These are phyloP conservation scores for Solanum rostratum DNA, from an alignment of 257 asterid species.

Conservation along the genomic window DNA sequence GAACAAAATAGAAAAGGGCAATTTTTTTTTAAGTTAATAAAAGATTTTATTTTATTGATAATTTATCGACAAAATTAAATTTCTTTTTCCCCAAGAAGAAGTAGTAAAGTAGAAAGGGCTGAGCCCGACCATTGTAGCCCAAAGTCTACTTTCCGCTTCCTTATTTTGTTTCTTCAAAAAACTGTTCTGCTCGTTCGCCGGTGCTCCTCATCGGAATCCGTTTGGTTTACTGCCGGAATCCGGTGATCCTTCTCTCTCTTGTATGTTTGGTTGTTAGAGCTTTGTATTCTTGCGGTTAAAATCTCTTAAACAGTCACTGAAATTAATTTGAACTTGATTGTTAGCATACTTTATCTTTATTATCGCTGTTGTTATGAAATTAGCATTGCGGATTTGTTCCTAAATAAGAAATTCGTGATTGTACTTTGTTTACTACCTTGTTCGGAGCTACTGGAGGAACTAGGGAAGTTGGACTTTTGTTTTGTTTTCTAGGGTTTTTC, in stretches of 20 bases:
- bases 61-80: background rate
- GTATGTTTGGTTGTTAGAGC: background rate
- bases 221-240: background rate
- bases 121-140: background rate
- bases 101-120: background rate
- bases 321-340: background rate
- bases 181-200: background rate
- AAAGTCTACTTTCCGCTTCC: background rate
- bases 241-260: background rate
- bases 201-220: background rate
- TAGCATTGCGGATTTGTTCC: background rate
- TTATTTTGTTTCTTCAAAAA: background rate
- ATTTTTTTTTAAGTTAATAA: too few species aligned
- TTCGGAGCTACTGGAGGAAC: background rate
- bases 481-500: background rate
- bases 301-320: background rate
- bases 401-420: background rate
- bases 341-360: background rate
- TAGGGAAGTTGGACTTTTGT: background rate
- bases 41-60: too few species aligned
- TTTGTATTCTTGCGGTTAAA: background rate
- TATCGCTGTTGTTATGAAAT: background rate
- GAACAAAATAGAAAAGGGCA: too few species aligned
- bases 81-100: background rate
- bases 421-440: background rate